These are phyloP conservation scores for Musa beccarii DNA, from an alignment of 176 grass and related monocot species.

Conservation along the genomic window DNA sequence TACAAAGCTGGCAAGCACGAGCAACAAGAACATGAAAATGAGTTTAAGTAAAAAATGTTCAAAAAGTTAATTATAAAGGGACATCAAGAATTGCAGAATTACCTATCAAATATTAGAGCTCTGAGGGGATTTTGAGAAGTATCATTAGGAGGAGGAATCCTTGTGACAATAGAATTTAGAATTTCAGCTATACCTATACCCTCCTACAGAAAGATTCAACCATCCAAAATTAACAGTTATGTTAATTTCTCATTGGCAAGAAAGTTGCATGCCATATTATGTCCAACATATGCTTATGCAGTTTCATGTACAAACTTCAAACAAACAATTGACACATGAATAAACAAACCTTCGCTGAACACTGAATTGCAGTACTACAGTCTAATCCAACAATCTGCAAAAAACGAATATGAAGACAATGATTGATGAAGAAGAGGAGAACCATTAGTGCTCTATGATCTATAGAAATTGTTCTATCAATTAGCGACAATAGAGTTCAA, in stretches of 20 bases:
- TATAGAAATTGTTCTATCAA: not conserved
- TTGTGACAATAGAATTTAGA: constrained; percentile 75
- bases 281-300: not conserved
- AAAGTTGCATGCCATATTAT: not conserved
- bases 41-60: constrained; percentile 1
- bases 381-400: constrained; percentile 89
- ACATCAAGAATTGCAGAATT: constrained; percentile 14
- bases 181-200: constrained; percentile 92
- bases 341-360: constrained; percentile 87
- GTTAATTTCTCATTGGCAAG: constrained; percentile 14
- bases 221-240: constrained; percentile 9
- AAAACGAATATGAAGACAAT: constrained; percentile 8
- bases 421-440: not conserved
- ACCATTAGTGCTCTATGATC: not conserved
- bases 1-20: not conserved
- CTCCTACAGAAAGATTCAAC: constrained; percentile 46
- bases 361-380: constrained; percentile 78
- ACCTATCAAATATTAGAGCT: constrained; percentile 99
- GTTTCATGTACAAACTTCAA: constrained; percentile 3
- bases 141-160: constrained; percentile 76
- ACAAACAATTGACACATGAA: constrained; percentile 8
- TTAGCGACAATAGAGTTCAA: not conserved
- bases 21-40: not conserved
- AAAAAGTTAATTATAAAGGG: constrained; percentile 10
- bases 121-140: constrained; percentile 62